Conservation (phyloP, 768 basidiomycete species). For the Fistulinella prunicolor region DNA sequence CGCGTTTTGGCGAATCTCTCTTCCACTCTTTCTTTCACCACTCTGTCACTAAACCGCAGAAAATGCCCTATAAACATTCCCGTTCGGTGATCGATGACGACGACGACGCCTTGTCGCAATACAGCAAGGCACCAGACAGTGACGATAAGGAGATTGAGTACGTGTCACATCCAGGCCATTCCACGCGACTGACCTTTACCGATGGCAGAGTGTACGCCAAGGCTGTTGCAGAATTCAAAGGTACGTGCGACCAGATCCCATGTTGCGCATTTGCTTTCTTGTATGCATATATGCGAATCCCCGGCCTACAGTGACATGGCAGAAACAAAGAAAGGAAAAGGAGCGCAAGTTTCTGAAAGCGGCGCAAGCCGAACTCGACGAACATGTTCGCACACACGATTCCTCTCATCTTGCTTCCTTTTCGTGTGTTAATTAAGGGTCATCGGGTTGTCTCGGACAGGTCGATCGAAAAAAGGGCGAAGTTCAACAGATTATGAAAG, state of each 20-base stretch:
- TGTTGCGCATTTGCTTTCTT: too few relatives aligned
- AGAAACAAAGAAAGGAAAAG: conserved; percentile 29
- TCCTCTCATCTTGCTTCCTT: background rate
- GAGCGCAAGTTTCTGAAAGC: conserved; percentile 22
- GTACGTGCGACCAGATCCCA: conserved; percentile 10
- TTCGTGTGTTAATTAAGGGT: background rate
- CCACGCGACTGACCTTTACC: background rate
- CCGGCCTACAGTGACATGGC: conserved; percentile 28
- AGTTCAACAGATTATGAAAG: conserved; percentile 14
- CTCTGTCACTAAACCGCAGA: background rate
- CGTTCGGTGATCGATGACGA: conserved; percentile 15
- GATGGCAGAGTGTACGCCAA: conserved; percentile 25
- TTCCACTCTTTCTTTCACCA: background rate
- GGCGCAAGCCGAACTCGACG: conserved; percentile 24
- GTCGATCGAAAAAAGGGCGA: conserved; percentile 20
- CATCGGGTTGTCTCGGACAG: conserved; percentile 8
- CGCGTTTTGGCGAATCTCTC: too few relatives aligned
- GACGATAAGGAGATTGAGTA: conserved; percentile 31
- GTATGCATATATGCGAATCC: too few relatives aligned
- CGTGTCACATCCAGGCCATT: background rate
- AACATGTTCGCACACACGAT: conserved; percentile 14
- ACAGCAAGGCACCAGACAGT: conserved; percentile 18
- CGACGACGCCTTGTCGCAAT: conserved; percentile 15
- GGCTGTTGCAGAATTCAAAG: conserved; percentile 32
- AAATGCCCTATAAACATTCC: conserved; percentile 17